Base-by-base conservation (phyloP, 805 yeast species). In the Wickerhamomyces ciferrii region DNA sequence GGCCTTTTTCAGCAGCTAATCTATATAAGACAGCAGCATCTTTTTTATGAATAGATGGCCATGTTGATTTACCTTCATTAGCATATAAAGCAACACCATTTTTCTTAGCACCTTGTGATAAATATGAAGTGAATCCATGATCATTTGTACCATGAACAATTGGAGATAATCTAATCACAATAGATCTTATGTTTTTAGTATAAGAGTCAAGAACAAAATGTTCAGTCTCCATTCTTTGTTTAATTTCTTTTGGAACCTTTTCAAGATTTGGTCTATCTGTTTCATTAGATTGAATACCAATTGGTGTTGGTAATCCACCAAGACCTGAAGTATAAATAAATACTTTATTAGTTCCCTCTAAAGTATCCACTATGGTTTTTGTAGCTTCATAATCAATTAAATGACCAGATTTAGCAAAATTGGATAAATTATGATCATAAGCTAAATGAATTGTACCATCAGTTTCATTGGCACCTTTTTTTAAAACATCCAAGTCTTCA, bases 401-500 rank as follows among this genome's bases (percentile, higher is more conserved):
- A 24, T 52, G 44, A 32, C 54, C 34, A n/a, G n/a, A n/a, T 24
- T 54, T 41, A 5, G 43, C 53, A 34, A 39, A 53, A 10, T 55
- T 46, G 10, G 48, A 25, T 44, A 61, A 65, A 35, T 66, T 68
- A 47, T 65, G 68, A 31, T 57, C 49, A 43, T 59, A 67, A 1
- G 63, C 73, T 23, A 63, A 48, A 44, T 69, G 72, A 19, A 66
- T 44, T 15, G 61, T 59, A 3, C 58, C 71, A 44, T 69, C 72
- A 5, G 64, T 42, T 43, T 52, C 55, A 5, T 46, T 27, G 15
- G 68, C 60, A 15, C 54, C 66, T 35, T 55, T 47, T 23, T 40
- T 50, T 17, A 68, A 51, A 2, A 48, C 41, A 2, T 65, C 68
- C 2, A 55, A 27, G 41, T 60, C 61, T 17, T 48, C 50, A 3